phyloP scores from a whole-genome alignment of 805 yeast genomes.

The Candida methanosorbosa region DNA sequence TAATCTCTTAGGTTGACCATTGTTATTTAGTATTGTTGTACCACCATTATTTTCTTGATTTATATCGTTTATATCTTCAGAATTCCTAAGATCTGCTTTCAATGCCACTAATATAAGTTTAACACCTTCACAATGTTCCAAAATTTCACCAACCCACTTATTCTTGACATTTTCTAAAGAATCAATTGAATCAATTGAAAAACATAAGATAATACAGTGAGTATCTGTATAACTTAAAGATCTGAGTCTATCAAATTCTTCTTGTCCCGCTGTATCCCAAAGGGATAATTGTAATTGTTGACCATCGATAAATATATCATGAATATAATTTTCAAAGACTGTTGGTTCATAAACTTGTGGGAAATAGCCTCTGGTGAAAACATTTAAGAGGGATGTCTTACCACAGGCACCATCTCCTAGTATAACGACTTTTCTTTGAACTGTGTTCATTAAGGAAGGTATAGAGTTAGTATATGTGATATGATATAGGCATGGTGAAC shows the following conservation, averaged over 20 bases:
- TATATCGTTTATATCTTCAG: slow-evolving; percentile 17
- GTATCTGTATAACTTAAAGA: slow-evolving; percentile 92
- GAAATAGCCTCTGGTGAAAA: slow-evolving; percentile 94
- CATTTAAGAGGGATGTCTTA: slow-evolving; percentile 88
- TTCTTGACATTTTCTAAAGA: slow-evolving; percentile 91
- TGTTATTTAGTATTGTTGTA: slow-evolving; percentile 17
- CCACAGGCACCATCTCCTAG: slow-evolving; percentile 99
- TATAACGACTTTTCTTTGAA: slow-evolving; percentile 88
- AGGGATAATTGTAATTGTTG: slow-evolving; percentile 85
- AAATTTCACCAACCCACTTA: slow-evolving; percentile 95
- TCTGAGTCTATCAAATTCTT: slow-evolving; percentile 91
- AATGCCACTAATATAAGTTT: slow-evolving; percentile 88
- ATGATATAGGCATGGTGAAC: too few relatives aligned
- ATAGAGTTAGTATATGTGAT: slow-evolving; percentile 10
- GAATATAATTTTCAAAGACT: slow-evolving; percentile 94
- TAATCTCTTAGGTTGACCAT: slow-evolving; percentile 33
- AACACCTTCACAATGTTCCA: slow-evolving; percentile 96
- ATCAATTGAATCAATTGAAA: slow-evolving; percentile 88
- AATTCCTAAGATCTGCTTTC: slow-evolving; percentile 81
- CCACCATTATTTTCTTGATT: slow-evolving; percentile 9
- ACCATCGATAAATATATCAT: slow-evolving; percentile 92
- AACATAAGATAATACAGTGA: slow-evolving; percentile 94
- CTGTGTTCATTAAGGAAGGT: slow-evolving; percentile 24
- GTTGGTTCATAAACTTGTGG: slow-evolving; percentile 99
- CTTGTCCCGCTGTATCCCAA: slow-evolving; percentile 99